A percentile compares a stretch with the other conserved stretches of the same genome.
These are phyloP conservation scores for Casaregolazyma lundiana DNA, from an alignment of 1,139 yeast species.

Conservation along the genomic window DNA sequence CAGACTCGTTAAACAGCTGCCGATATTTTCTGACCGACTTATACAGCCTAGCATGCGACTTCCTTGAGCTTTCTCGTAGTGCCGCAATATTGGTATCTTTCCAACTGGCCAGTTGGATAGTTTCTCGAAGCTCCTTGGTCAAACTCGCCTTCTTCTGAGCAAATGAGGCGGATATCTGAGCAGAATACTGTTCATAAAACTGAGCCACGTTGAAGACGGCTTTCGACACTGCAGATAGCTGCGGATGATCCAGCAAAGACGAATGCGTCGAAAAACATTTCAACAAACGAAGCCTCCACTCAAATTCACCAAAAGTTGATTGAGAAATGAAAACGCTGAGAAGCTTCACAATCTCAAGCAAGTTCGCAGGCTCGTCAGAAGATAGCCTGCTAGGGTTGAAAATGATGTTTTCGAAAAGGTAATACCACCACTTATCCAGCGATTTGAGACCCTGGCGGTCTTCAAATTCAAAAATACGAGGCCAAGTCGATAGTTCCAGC, in stretches of 20 bases:
- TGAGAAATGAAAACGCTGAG: constrained; percentile 72
- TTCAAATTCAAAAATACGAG: constrained; percentile 65
- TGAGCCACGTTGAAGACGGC: constrained; percentile 59
- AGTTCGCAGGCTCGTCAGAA: constrained; percentile 23
- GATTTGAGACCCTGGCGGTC: constrained; percentile 46
- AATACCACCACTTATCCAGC: constrained; percentile 87
- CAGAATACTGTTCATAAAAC: constrained; percentile 63
- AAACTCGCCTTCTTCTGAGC: constrained; percentile 46
- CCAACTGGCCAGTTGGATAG: constrained; percentile 91
- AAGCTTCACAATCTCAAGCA: constrained; percentile 52
- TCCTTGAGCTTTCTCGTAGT: constrained; percentile 84
- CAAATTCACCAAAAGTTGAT: constrained; percentile 71
- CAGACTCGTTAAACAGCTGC: constrained; percentile 50
- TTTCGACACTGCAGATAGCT: constrained; percentile 28
- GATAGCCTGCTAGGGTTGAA: constrained; percentile 14
- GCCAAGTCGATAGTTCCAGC: constrained; percentile 84
- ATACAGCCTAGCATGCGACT: constrained; percentile 79
- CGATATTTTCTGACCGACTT: constrained; percentile 83
- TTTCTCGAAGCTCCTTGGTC: constrained; percentile 78
- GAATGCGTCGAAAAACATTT: constrained; percentile 58
- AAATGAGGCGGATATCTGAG: constrained; percentile 45
- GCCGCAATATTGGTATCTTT: constrained; percentile 94
- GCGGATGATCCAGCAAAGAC: constrained; percentile 12
- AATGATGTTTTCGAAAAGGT: constrained; percentile 68
- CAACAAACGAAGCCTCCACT: constrained; percentile 52